These are phyloP conservation scores for Cladobotryum protrusum DNA, from an alignment of 2,329 filamentous ascomycete genomes.

Conservation along the genomic window DNA sequence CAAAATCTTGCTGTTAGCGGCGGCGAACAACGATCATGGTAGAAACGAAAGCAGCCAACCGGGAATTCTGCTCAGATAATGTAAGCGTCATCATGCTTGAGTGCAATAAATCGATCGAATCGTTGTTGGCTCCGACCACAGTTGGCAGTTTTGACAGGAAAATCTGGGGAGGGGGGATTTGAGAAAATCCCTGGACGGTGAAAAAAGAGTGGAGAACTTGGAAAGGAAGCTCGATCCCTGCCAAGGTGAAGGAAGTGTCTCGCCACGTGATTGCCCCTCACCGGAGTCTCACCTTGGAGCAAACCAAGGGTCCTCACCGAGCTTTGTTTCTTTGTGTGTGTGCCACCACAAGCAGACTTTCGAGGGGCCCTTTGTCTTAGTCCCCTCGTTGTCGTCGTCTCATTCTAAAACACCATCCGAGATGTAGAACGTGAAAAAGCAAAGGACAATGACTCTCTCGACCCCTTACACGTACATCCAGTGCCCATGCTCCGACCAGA, in stretches of 20 bases:
- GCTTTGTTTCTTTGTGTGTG: neutral
- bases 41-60: no score
- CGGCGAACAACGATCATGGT: no score
- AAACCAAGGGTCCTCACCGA: neutral
- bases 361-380: neutral
- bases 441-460: slow-evolving; percentile 40
- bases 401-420: neutral
- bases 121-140: no score
- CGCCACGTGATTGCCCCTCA: neutral
- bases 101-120: no score
- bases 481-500: slow-evolving; percentile 55
- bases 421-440: slow-evolving; percentile 6
- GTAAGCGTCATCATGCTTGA: no score
- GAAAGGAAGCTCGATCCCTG: no score
- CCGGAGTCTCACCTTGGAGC: neutral
- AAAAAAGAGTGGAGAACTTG: no score
- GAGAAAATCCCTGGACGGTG: no score
- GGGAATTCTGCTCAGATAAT: no score
- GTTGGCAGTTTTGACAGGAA: no score
- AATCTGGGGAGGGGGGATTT: neutral
- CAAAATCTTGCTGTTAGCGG: no score
- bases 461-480: slow-evolving; percentile 61
- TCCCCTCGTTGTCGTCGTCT: neutral
- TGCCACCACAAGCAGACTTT: neutral
- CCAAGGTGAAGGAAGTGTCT: neutral